These are phyloP conservation scores for Alternaria metachromatica DNA, from an alignment of 2,329 filamentous ascomycete genomes.

Conservation along the genomic window DNA sequence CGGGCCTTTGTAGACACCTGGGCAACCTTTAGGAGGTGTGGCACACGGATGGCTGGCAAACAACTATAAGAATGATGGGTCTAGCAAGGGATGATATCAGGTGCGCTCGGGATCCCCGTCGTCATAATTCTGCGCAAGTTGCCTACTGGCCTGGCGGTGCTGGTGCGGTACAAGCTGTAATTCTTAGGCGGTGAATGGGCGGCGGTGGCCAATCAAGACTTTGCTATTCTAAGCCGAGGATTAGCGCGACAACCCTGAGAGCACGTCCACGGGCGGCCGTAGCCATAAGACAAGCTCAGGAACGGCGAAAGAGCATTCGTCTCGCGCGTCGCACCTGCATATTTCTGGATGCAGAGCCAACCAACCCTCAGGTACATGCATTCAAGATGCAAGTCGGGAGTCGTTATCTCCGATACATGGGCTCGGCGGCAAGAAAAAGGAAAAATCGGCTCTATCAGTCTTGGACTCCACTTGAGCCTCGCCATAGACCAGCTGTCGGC, in stretches of 20 bases:
- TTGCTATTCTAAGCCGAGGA: slow-evolving; percentile 31
- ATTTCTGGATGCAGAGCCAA: slow-evolving; percentile 1
- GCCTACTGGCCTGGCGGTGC: slow-evolving; percentile 22
- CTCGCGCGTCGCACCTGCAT: not conserved
- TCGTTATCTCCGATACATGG: slow-evolving; percentile 2
- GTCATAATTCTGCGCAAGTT: slow-evolving; percentile 24
- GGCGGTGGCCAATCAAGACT: slow-evolving; percentile 25
- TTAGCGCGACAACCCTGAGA: slow-evolving; percentile 19
- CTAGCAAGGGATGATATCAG: slow-evolving; percentile 24
- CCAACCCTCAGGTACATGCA: not conserved
- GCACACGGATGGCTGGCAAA: slow-evolving; percentile 21
- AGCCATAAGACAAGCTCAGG: not conserved
- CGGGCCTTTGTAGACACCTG: slow-evolving; percentile 24
- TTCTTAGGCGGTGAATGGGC: slow-evolving; percentile 27
- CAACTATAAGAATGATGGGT: slow-evolving; percentile 23
- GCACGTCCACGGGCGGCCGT: slow-evolving; percentile 13
- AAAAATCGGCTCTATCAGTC: slow-evolving; percentile 9
- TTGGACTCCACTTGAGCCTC: slow-evolving; percentile 13
- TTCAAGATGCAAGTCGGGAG: not conserved
- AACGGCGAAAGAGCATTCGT: not conserved
- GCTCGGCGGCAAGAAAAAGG: slow-evolving; percentile 18
- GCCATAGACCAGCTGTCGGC: slow-evolving; percentile 16
- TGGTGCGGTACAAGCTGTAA: slow-evolving; percentile 19
- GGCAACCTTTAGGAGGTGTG: slow-evolving; percentile 18
- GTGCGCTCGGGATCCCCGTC: slow-evolving; percentile 23